phyloP scores from a whole-genome alignment of 2,329 filamentous ascomycete genomes.

The Fusarium robinianum region DNA sequence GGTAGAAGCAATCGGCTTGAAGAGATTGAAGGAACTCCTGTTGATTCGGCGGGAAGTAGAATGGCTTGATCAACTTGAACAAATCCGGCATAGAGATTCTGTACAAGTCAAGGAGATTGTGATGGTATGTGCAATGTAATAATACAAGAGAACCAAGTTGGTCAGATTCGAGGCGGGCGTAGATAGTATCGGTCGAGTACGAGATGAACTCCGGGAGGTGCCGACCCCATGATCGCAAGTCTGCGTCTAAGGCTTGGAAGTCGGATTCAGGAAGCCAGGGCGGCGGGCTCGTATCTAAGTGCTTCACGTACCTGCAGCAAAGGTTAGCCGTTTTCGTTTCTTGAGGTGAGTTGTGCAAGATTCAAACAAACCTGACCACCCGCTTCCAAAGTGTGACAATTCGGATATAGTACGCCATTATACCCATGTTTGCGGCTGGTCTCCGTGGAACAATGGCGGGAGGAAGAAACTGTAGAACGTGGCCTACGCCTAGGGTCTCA shows the following conservation, averaged over 20 bases:
- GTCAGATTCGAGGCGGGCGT: conserved; percentile 51
- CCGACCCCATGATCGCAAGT: conserved; percentile 47
- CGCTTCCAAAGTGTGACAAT: conserved; percentile 48
- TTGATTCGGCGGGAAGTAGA: conserved; percentile 47
- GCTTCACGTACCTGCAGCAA: conserved; percentile 47
- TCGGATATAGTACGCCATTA: conserved; percentile 50
- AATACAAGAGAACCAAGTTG: conserved; percentile 51
- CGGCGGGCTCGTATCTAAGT: conserved; percentile 44
- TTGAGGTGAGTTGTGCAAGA: not conserved
- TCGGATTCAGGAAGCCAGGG: conserved; percentile 51
- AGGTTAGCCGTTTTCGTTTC: conserved; percentile 10
- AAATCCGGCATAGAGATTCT: conserved; percentile 52
- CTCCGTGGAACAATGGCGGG: conserved; percentile 46
- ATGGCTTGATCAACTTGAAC: conserved; percentile 49
- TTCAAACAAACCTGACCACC: conserved; percentile 42
- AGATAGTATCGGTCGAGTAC: conserved; percentile 50
- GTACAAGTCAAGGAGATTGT: conserved; percentile 52
- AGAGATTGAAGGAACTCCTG: conserved; percentile 43
- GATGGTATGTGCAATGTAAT: conserved; percentile 53
- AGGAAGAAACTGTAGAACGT: conserved; percentile 47
- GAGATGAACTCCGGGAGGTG: conserved; percentile 50
- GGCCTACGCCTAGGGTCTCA: conserved; percentile 47
- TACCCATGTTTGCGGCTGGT: conserved; percentile 49
- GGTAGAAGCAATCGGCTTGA: conserved; percentile 46
- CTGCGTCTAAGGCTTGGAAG: conserved; percentile 47